Base-by-base conservation (phyloP, 179 eudicot species). In the Corrigiola litoralis region DNA sequence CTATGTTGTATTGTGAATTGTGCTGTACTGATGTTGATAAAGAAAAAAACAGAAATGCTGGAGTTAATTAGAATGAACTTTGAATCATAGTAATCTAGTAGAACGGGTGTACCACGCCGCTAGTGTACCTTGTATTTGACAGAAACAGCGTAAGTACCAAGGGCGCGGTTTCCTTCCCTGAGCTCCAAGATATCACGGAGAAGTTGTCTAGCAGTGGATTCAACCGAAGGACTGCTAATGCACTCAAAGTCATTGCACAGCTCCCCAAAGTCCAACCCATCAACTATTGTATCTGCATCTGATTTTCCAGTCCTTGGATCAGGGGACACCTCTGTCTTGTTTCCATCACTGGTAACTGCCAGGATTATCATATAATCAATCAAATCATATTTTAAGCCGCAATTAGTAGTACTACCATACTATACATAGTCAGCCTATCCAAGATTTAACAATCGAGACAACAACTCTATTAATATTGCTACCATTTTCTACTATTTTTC, bases 191-290 rank as follows among this genome's bases (percentile, higher is more conserved):
- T 95, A 56, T 95, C 99, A n/a, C 99, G 89, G 0, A 61, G 97
- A 66, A 95, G 95, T 70, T 88, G 97, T 68, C 96, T 79, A 14
- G 99, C 99, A 2, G 90, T 88, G 44, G 99, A 87, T 79, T 95
- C 97, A 27, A 95, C 92, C 21, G 74, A 63, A 4, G 99, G 99
- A 65, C 99, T 95, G 70, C 99, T 95, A 21, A 80, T 82, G 80
- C 99, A 95, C 75, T 91, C 96, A 73, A 95, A 95, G 23, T 91
- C 97, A 73, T 91, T 79, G 79, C 99, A 95, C n/a, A 95, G 76
- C 65, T 91, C 90, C 25, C 95, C 97, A 54, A 95, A 95, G 63
- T 88, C 77, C 88, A 95, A 69, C 1, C 82, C 85, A 68, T 95
- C 99, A 21, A 95, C 92, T 58, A 95, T 65, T 72, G 83, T 81